Conservation (phyloP, 192 early-diverging fungal genomes). For the Hyaloraphidium curvatum region DNA sequence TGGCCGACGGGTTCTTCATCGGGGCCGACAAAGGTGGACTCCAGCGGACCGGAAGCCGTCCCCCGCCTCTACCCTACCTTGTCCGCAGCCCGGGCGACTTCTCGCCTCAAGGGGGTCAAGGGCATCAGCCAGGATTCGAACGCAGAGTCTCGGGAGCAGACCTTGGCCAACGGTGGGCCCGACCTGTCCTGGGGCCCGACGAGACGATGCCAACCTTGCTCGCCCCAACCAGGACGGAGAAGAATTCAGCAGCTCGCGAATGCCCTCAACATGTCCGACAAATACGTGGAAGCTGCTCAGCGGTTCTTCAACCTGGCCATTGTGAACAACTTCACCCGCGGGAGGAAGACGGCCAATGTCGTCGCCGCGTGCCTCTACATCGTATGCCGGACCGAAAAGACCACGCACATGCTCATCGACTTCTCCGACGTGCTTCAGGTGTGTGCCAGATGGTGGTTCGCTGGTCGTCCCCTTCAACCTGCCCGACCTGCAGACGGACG, state of each 20-base stretch:
- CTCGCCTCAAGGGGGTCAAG: too few species aligned
- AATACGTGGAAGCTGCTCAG: slow-evolving; percentile 62
- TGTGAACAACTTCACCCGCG: slow-evolving; percentile 61
- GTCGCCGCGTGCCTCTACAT: slow-evolving; percentile 82
- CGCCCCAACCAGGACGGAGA: slow-evolving; percentile 37
- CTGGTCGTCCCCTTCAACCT: background rate
- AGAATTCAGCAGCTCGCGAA: slow-evolving; percentile 54
- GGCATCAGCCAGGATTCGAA: too few species aligned
- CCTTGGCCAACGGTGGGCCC: too few species aligned
- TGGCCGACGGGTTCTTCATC: slow-evolving; percentile 40
- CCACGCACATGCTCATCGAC: slow-evolving; percentile 84
- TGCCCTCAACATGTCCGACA: slow-evolving; percentile 46
- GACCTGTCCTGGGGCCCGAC: too few species aligned
- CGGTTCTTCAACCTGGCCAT: slow-evolving; percentile 70
- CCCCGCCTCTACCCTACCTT: too few species aligned
- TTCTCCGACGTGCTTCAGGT: slow-evolving; percentile 73
- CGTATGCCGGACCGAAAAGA: slow-evolving; percentile 67
- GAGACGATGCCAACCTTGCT: too few species aligned
- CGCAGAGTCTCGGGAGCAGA: too few species aligned
- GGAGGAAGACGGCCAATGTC: slow-evolving; percentile 52
- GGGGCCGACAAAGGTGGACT: slow-evolving; percentile 38
- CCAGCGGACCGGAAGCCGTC: slow-evolving; percentile 21
- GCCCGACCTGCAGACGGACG: slow-evolving; percentile 34
- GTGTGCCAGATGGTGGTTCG: slow-evolving; percentile 2
- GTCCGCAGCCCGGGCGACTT: too few species aligned